Percentiles rank a stretch among this genome's conserved stretches.
Conservation (phyloP, 148 eudicot genomes). For the Rhododendron kiyosumense region DNA sequence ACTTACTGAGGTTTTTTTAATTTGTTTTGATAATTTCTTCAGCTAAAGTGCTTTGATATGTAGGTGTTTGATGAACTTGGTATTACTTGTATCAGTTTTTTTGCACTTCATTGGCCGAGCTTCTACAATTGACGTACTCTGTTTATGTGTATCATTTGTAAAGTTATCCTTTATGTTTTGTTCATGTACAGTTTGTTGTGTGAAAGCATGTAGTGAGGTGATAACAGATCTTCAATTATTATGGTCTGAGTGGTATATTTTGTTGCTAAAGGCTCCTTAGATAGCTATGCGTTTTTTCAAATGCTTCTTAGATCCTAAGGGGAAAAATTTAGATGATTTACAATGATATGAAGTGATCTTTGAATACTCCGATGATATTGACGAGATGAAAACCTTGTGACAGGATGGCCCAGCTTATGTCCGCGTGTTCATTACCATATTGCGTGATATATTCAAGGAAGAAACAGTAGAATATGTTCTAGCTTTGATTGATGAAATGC, state of each 20-base stretch:
- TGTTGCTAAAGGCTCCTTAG: neutral
- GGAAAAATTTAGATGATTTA: neutral
- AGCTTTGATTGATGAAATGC: constrained; percentile 87
- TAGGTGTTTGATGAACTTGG: neutral
- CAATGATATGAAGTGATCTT: neutral
- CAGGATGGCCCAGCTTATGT: constrained; percentile 97
- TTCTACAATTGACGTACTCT: constrained; percentile 20
- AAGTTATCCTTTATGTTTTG: neutral
- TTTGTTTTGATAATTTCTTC: constrained; percentile 3
- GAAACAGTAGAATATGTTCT: constrained; percentile 96
- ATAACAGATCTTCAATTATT: neutral
- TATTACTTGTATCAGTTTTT: neutral
- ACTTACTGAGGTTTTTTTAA: neutral
- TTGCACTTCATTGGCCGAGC: neutral
- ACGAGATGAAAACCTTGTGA: constrained; percentile 15
- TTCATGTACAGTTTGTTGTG: neutral
- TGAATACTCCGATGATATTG: constrained; percentile 9
- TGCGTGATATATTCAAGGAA: constrained; percentile 89
- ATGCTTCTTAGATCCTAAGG: neutral
- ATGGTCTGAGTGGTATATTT: neutral
- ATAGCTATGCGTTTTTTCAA: neutral
- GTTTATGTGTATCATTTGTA: neutral
- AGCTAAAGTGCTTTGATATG: neutral
- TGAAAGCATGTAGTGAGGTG: neutral
- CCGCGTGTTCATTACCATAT: constrained; percentile 71